phyloP scores from a whole-genome alignment of 2,329 filamentous ascomycete genomes.

The Talaromyces sp. region DNA sequence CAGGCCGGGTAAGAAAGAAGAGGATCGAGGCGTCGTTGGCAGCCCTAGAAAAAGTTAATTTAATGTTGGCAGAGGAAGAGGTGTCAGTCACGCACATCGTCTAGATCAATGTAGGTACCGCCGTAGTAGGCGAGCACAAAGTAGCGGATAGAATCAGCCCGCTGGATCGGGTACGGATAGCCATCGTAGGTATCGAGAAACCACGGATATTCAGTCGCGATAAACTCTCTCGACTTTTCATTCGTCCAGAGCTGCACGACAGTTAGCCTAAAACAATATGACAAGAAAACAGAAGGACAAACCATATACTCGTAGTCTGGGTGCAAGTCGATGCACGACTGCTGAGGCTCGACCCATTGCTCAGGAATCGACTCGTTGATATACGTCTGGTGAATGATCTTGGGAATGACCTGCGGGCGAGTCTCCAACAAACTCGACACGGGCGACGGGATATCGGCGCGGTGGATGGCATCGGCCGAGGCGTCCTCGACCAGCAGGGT shows the following conservation, averaged over 20 bases:
- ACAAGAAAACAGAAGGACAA: conserved; percentile 16
- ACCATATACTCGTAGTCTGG: conserved; percentile 69
- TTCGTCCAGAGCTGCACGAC: conserved; percentile 66
- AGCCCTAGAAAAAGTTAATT: conserved; percentile 55
- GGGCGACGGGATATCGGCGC: conserved; percentile 59
- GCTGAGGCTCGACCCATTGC: conserved; percentile 60
- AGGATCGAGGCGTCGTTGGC: conserved; percentile 61
- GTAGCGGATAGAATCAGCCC: conserved; percentile 73
- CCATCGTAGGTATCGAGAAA: conserved; percentile 68
- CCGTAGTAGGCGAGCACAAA: conserved; percentile 72
- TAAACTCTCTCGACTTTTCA: conserved; percentile 62
- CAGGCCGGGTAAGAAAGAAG: conserved; percentile 64
- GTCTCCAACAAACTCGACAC: conserved; percentile 55
- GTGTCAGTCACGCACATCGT: conserved; percentile 56
- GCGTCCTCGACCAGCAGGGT: conserved; percentile 64
- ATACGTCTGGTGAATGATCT: conserved; percentile 74
- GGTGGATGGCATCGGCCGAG: conserved; percentile 59
- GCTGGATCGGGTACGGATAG: conserved; percentile 70
- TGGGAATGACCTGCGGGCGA: conserved; percentile 60
- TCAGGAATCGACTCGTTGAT: conserved; percentile 63
- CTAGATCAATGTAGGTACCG: conserved; percentile 75
- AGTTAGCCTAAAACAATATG: conserved; percentile 15
- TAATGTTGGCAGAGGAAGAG: too few species aligned
- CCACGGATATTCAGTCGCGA: conserved; percentile 68
- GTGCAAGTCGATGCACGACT: conserved; percentile 62